Evolutionary conservation across 2,329 filamentous ascomycete species (phyloP).

Genomic region (Ceratocystis eucalypticola): DNA sequence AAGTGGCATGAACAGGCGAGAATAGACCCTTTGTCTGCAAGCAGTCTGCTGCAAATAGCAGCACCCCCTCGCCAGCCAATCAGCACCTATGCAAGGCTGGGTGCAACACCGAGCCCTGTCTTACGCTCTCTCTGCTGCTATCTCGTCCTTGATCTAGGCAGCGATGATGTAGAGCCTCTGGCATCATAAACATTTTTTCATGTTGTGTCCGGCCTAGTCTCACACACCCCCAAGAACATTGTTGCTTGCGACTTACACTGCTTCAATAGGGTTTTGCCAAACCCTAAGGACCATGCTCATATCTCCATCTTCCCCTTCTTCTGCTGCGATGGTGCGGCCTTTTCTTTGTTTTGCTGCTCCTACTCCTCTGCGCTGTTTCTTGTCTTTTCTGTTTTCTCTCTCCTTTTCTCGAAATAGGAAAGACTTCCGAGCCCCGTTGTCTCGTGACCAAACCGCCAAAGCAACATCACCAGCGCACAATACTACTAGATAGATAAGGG

Average conservation of each 20-base stretch:
- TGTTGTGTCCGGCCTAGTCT: no score
- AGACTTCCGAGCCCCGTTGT: background rate
- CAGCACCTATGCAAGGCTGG: no score
- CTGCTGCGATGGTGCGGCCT: background rate
- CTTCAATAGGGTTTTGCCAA: background rate
- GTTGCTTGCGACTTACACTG: background rate
- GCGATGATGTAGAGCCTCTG: no score
- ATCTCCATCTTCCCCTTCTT: background rate
- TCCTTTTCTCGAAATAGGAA: background rate
- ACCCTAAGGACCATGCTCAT: background rate
- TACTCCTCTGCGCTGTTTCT: background rate
- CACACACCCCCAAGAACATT: no score
- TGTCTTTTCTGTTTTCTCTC: background rate
- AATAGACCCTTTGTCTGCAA: no score
- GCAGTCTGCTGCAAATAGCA: no score
- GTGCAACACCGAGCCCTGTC: no score
- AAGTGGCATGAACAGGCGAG: no score
- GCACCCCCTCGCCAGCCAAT: no score
- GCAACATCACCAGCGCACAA: constrained; percentile 1
- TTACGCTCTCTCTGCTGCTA: no score
- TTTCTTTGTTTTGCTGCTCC: background rate
- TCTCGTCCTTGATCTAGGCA: no score
- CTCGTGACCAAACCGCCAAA: background rate
- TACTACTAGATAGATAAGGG: background rate
- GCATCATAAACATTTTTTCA: no score